Evolutionary conservation across 768 basidiomycete genomes (phyloP).

Genomic region (Boletus barrowsii): DNA sequence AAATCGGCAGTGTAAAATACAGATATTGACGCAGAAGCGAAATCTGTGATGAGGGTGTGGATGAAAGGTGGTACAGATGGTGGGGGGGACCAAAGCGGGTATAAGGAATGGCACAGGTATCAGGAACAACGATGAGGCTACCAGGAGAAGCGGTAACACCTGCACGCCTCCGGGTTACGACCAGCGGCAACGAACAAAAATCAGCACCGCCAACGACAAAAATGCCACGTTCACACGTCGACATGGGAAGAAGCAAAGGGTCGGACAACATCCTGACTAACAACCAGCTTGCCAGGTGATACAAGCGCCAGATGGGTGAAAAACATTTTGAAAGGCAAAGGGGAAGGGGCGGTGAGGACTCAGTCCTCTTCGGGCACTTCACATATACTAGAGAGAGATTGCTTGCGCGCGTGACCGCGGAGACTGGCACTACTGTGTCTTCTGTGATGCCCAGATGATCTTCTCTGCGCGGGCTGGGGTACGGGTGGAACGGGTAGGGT

Average conservation of each 20-base stretch:
- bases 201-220: constrained; percentile 21
- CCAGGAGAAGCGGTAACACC: constrained; percentile 14
- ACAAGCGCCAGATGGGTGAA: constrained; percentile 3
- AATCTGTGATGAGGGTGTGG: constrained; percentile 21
- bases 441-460: constrained; percentile 24
- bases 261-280: constrained; percentile 6
- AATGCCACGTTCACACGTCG: constrained; percentile 14
- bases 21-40: constrained; percentile 12
- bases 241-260: constrained; percentile 9
- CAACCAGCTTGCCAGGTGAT: constrained; percentile 20
- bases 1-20: constrained; percentile 16
- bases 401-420: constrained; percentile 29
- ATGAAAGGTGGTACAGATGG: constrained; percentile 26
- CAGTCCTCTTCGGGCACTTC: constrained; percentile 35
- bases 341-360: not conserved
- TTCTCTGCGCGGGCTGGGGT: constrained; percentile 15
- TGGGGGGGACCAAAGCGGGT: constrained; percentile 24
- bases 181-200: constrained; percentile 21
- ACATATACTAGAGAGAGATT: constrained; percentile 31
- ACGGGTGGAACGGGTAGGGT: not conserved
- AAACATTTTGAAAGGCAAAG: not conserved
- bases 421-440: constrained; percentile 32
- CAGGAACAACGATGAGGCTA: constrained; percentile 20
- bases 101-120: constrained; percentile 32
- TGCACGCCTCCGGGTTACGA: constrained; percentile 13